Conservation (phyloP, 2,329 filamentous ascomycete species). For the Lasiodiplodia gonubiensis region DNA sequence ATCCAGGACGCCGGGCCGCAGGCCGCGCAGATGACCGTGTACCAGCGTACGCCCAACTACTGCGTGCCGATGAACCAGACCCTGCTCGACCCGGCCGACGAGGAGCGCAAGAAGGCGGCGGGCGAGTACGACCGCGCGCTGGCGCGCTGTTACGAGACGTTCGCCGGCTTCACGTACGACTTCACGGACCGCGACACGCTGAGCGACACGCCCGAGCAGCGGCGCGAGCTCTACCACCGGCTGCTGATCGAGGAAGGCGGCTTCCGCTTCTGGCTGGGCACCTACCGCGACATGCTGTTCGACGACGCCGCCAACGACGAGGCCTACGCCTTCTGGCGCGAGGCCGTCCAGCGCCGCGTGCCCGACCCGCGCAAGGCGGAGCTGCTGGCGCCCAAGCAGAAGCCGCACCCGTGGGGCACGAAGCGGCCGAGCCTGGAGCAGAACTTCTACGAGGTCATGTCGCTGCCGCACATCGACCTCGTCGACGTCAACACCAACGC, state of each 20-base stretch:
- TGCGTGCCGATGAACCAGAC: slow-evolving; percentile 39
- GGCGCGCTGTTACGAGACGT: slow-evolving; percentile 38
- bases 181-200: slow-evolving; percentile 29
- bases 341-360: slow-evolving; percentile 40
- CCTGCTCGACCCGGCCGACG: slow-evolving; percentile 32
- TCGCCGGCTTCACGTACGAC: slow-evolving; percentile 36
- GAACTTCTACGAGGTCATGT: slow-evolving; percentile 49
- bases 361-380: slow-evolving; percentile 56
- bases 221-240: slow-evolving; percentile 32
- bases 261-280: slow-evolving; percentile 44
- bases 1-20: slow-evolving; percentile 32
- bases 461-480: slow-evolving; percentile 55
- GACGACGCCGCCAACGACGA: slow-evolving; percentile 31
- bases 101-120: slow-evolving; percentile 31
- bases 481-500: slow-evolving; percentile 46
- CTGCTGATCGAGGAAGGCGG: slow-evolving; percentile 44
- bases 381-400: slow-evolving; percentile 57
- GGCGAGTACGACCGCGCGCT: slow-evolving; percentile 18
- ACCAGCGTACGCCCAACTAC: slow-evolving; percentile 33
- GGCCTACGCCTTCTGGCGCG: slow-evolving; percentile 33
- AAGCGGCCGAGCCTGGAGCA: slow-evolving; percentile 40
- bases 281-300: slow-evolving; percentile 36
- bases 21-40: slow-evolving; percentile 13
- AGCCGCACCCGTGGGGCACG: slow-evolving; percentile 54
- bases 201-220: slow-evolving; percentile 32